These are phyloP conservation scores for Aspergillus oerlinghausenensis DNA, from an alignment of 2,329 filamentous ascomycete genomes.

Conservation along the genomic window DNA sequence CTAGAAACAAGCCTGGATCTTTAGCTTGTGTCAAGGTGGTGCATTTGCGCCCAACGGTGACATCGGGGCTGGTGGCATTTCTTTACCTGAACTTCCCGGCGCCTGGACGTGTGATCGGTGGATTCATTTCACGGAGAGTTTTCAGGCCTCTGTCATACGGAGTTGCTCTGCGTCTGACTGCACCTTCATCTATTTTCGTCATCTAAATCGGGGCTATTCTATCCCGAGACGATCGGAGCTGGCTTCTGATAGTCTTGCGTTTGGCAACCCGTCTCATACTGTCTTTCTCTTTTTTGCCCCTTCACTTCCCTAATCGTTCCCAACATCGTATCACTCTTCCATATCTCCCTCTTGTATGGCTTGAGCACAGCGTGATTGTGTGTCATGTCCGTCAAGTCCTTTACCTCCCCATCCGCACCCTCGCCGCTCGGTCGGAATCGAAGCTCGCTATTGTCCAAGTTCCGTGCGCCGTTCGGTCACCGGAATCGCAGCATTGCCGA, in stretches of 20 bases:
- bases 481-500: slow-evolving; percentile 55
- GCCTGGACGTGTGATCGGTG: background rate
- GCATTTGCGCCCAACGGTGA: slow-evolving; percentile 20
- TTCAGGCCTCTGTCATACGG: background rate
- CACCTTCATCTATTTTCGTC: background rate
- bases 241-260: background rate
- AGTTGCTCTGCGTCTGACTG: background rate
- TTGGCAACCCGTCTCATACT: background rate
- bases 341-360: slow-evolving; percentile 28
- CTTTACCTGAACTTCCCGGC: slow-evolving; percentile 3
- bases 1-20: background rate
- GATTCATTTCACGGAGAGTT: background rate
- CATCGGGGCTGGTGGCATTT: slow-evolving; percentile 9
- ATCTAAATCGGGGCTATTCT: background rate
- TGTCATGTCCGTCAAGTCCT: slow-evolving; percentile 41
- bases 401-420: slow-evolving; percentile 27
- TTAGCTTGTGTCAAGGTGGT: background rate
- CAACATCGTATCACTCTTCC: background rate
- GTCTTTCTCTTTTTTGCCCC: background rate
- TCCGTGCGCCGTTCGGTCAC: slow-evolving; percentile 52
- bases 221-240: background rate
- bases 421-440: slow-evolving; percentile 38
- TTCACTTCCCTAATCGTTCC: background rate
- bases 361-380: slow-evolving; percentile 25
- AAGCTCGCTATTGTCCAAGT: slow-evolving; percentile 47